Evolutionary conservation across 495 filamentous ascomycete species (phyloP), one percentile per base, ranked within the genome.

Genomic region (Penicillium paxilli): DNA sequence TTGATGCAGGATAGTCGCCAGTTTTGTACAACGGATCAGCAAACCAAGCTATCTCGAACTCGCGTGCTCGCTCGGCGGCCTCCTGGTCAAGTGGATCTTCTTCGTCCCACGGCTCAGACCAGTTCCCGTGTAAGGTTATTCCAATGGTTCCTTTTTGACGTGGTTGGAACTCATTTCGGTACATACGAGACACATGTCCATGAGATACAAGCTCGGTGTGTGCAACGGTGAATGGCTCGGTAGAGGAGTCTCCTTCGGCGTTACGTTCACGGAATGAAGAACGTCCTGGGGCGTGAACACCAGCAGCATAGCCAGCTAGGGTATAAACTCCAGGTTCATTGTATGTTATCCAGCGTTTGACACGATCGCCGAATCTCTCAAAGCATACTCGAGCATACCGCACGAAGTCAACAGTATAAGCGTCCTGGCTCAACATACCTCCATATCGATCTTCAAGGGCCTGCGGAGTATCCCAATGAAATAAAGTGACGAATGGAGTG

Each of bases 301-400:
- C 79, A 0, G 70, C 75, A 5, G 75, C 76, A 45, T 80, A 82
- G 0, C 79, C 79, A 23, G 74, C 63, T 12, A 79, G 65, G 1
- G 73, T 64, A 26, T 72, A 76, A 22, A 76, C 73, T 0, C 67
- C 67, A 0, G 78, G 78, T 57, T 81, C 78, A 47, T 81, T 80
- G 49, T 77, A 72, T 1, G 76, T 81, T 21, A 81, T 79, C 78
- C 78, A 80, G 41, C 77, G 67, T 54, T 74, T 71, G 30, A 80
- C 78, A 20, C 75, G 70, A 42, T 74, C 69, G 22, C 69, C 71
- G 25, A 80, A 58, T 1, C 64, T 50, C 46, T 74, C 58, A 41
- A 81, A 78, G 45, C 70, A 74, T 20, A 80, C 64, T 20, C 74
- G 66, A 0, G 76, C 78, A 47, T 78, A 81, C 20, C 62, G 56